Base-by-base conservation (phyloP, 2,329 filamentous ascomycete species). In the Ustulina deusta region DNA sequence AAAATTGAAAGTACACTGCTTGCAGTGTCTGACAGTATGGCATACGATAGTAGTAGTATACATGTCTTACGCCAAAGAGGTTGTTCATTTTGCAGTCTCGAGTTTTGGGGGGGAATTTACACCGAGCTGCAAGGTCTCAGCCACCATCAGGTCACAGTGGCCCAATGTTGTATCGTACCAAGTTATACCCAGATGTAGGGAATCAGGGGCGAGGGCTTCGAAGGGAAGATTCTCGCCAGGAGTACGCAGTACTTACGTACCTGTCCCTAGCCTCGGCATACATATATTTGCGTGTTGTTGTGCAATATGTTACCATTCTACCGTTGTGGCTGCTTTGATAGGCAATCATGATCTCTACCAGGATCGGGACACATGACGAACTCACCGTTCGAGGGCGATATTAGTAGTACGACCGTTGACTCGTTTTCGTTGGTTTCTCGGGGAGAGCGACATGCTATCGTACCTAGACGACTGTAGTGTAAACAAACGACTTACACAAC, bases 51-150 rank as follows among this genome's bases (percentile, higher is more conserved):
- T n/a, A 42, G n/a, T n/a, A n/a, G n/a, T n/a, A n/a, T 15, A 29
- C n/a, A 22, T 56, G 34, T 58, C 34, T 52, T 17, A 58, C 27
- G n/a, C n/a, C 9, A 54, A 9, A 46, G n/a, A 38, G 0, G 22
- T 38, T 48, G 9, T 38, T 52, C 11, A 15, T 27, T 34, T 49
- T 44, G 25, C 40, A 40, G 34, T 32, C 22, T 46, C 29, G n/a
- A 40, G 49, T 46, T 34, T 44, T n/a, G n/a, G 36, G 52, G 34
- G 42, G 44, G 54, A 49, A 7, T 55, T 59, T 22, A 22, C 38
- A 32, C 54, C 54, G 44, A 48, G 56, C 44, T 52, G 48, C 29
- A 57, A 40, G 25, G 38, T 55, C 55, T 69, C 67, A 67, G 64
- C 61, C 67, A 54, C 51, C n/a, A 58, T 58, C 46, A 48, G 51